These are phyloP conservation scores for Flaveria sonorensis DNA, from an alignment of 129 eudicot genomes.

Conservation along the genomic window DNA sequence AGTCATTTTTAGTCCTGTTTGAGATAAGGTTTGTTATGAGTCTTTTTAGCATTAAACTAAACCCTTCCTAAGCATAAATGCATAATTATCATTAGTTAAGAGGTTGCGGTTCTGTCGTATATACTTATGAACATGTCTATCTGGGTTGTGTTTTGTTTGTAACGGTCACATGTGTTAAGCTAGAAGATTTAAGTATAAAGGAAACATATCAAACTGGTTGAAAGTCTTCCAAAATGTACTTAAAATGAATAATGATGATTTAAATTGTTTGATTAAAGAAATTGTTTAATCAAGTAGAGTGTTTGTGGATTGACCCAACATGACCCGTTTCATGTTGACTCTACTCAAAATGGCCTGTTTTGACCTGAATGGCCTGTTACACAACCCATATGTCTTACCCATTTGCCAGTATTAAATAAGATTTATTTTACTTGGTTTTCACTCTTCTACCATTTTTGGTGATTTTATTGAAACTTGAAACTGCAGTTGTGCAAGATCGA, in stretches of 20 bases:
- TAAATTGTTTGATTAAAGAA: neutral
- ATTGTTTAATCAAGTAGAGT: neutral
- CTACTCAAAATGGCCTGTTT: neutral
- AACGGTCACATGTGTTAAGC: neutral
- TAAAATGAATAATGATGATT: neutral
- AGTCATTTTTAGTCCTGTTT: conserved; percentile 69
- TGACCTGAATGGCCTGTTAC: neutral
- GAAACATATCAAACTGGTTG: neutral
- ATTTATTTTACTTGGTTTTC: neutral
- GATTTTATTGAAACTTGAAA: neutral
- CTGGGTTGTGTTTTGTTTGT: neutral
- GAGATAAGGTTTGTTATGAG: conserved; percentile 33
- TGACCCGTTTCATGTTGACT: neutral
- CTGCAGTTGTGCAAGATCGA: conserved; percentile 92
- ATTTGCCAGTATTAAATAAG: neutral
- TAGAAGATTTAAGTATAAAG: neutral
- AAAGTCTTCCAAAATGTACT: neutral
- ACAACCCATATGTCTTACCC: neutral
- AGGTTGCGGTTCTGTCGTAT: neutral
- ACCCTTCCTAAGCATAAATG: neutral
- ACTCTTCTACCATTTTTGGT: neutral
- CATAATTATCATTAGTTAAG: neutral
- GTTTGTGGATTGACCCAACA: neutral
- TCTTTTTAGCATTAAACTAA: neutral
- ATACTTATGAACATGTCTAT: neutral